Conservation (phyloP, 192 early-diverging fungal genomes). For the Podila epicladia region DNA sequence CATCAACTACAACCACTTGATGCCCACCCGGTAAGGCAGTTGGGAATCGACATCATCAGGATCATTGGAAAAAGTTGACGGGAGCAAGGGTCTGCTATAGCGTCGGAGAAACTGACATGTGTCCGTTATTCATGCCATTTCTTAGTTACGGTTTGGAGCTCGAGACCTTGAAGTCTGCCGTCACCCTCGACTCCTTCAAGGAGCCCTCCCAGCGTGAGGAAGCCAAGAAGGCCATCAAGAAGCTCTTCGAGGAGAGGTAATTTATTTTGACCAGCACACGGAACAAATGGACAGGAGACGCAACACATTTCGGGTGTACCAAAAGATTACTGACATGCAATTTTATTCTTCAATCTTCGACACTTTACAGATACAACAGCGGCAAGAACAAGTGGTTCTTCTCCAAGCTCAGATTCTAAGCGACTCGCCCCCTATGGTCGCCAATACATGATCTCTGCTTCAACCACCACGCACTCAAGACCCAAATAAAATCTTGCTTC, state of each 20-base stretch:
- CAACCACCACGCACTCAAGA: slow-evolving; percentile 3
- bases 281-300: background rate
- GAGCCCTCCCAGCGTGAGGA: slow-evolving; percentile 91
- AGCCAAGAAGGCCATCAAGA: slow-evolving; percentile 95
- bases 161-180: slow-evolving; percentile 88
- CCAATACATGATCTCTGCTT: slow-evolving; percentile 2
- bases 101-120: slow-evolving; percentile 2
- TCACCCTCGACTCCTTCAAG: slow-evolving; percentile 91
- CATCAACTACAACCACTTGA: slow-evolving; percentile 99
- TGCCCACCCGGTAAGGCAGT: slow-evolving; percentile 91
- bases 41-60: background rate
- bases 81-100: background rate
- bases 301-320: background rate
- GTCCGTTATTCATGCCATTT: background rate
- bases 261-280: background rate
- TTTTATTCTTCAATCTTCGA: background rate
- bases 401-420: slow-evolving; percentile 97
- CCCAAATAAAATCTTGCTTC: slow-evolving; percentile 6
- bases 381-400: slow-evolving; percentile 99
- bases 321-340: background rate
- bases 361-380: slow-evolving; percentile 76
- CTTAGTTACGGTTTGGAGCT: slow-evolving; percentile 93
- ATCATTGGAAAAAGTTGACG: background rate
- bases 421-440: background rate
- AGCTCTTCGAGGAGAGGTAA: slow-evolving; percentile 90